These are phyloP conservation scores for Pyrenophora tritici-repentis DNA, from an alignment of 2,329 filamentous ascomycete genomes.

Conservation along the genomic window DNA sequence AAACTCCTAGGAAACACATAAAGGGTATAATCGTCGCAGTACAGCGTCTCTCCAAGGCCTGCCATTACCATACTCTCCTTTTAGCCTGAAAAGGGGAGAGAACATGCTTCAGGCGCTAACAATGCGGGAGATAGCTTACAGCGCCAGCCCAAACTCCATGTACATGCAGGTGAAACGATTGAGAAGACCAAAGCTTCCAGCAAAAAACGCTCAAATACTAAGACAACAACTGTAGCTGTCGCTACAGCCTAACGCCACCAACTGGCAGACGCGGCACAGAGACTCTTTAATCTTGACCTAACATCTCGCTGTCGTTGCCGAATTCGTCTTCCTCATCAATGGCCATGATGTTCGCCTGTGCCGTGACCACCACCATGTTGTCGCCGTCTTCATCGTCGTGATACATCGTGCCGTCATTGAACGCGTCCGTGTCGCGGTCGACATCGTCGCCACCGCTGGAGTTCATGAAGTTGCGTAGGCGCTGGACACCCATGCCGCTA, in stretches of 20 bases:
- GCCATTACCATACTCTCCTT: constrained; percentile 7
- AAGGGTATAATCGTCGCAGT: constrained; percentile 29
- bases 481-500: constrained; percentile 80
- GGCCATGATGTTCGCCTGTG: constrained; percentile 44
- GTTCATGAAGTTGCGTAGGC: constrained; percentile 80
- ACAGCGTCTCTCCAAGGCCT: constrained; percentile 7
- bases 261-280: background rate
- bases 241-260: background rate
- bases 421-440: constrained; percentile 20
- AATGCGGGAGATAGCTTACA: constrained; percentile 6
- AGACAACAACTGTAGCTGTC: too few species aligned
- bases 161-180: constrained; percentile 16
- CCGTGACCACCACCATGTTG: constrained; percentile 44
- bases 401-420: constrained; percentile 38
- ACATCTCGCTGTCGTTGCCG: constrained; percentile 53
- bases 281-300: constrained; percentile 38
- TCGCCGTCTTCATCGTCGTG: constrained; percentile 42
- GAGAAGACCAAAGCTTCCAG: background rate
- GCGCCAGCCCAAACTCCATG: constrained; percentile 14
- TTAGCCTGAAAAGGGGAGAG: background rate
- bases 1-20: constrained; percentile 9
- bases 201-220: too few species aligned
- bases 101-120: constrained; percentile 15
- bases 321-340: constrained; percentile 53
- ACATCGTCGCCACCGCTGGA: constrained; percentile 36